Base-by-base conservation (phyloP, 306 rosid species). In the Abrus pulchellus region DNA sequence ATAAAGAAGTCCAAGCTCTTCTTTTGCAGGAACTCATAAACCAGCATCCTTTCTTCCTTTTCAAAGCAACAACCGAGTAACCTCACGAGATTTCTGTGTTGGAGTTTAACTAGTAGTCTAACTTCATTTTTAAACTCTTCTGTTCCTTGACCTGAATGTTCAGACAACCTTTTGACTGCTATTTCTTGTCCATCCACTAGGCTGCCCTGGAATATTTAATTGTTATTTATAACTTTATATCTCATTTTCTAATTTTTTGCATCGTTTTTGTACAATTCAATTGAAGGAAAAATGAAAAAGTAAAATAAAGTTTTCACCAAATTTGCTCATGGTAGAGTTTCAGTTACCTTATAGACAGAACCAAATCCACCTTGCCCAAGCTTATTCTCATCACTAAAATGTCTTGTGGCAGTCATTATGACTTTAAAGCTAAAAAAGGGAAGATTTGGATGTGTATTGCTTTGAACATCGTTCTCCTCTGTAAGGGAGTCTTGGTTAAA, bases 341-440 rank as follows among this genome's bases (percentile, higher is more conserved):
- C n/a, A 45, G 13, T 33, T 76, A 82, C 94, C 94, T 87, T 88
- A 41, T 86, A 90, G 63, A 90, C 90, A 10, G 83, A 43, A 38
- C 93, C 94, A 75, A 90, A 88, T 11, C 94, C 92, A 33, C 92
- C 94, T 72, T 90, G 84, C 29, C 94, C 92, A 57, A 90, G 81
- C 82, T 86, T 85, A 59, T 86, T 86, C 27, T 63, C 73, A 0
- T n/a, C 1, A 64, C 76, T 54, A 54, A 83, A 88, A 9, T 78
- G 64, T 7, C 59, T 48, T 29, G 94, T 90, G 6, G 88, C 92
- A 10, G 41, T 57, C 6, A 60, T 54, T 43, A 79, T 79, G 5
- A 11, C 55, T 66, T 64, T 81, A 43, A 81, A 75, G 75, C 61
- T 81, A 69, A 81, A 81, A 54, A 65, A 65, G 27, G 84, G 84